These are phyloP conservation scores for Neurospora hispaniola DNA, from an alignment of 495 filamentous ascomycete species.

Conservation along the genomic window DNA sequence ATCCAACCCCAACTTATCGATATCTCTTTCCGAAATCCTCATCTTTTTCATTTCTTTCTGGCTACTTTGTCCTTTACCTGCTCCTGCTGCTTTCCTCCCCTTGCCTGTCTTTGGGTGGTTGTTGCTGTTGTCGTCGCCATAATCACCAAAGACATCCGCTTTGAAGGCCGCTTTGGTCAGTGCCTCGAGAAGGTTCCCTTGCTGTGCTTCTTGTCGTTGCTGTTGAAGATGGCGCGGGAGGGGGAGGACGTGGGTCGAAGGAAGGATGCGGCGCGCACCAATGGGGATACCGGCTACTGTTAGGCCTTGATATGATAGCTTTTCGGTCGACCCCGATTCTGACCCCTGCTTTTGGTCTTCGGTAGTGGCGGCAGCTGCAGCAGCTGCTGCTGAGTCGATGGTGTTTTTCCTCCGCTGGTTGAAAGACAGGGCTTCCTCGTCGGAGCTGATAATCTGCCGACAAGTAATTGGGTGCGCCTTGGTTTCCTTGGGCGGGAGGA, in stretches of 20 bases:
- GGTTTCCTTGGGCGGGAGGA: constrained; percentile 74
- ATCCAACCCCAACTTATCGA: constrained; percentile 61
- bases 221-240: neutral
- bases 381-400: neutral
- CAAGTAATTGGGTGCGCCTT: constrained; percentile 72
- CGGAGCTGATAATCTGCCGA: constrained; percentile 50
- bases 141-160: neutral
- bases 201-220: neutral
- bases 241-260: neutral
- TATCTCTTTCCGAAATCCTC: constrained; percentile 42
- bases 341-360: constrained; percentile 25
- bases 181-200: neutral
- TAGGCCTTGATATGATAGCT: constrained; percentile 10
- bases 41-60: constrained; percentile 39
- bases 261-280: constrained; percentile 12
- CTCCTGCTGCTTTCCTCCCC: constrained; percentile 3
- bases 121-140: neutral
- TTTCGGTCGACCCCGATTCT: constrained; percentile 15
- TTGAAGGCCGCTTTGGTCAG: neutral
- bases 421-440: constrained; percentile 47
- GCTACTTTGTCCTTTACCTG: neutral
- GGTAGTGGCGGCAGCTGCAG: constrained; percentile 30
- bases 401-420: constrained; percentile 31
- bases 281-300: constrained; percentile 26
- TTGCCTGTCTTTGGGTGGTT: neutral